A percentile compares a stretch with the other conserved stretches of the same genome.
These are phyloP conservation scores for Botrytis aclada DNA, from an alignment of 2,329 filamentous ascomycete species.

Conservation along the genomic window DNA sequence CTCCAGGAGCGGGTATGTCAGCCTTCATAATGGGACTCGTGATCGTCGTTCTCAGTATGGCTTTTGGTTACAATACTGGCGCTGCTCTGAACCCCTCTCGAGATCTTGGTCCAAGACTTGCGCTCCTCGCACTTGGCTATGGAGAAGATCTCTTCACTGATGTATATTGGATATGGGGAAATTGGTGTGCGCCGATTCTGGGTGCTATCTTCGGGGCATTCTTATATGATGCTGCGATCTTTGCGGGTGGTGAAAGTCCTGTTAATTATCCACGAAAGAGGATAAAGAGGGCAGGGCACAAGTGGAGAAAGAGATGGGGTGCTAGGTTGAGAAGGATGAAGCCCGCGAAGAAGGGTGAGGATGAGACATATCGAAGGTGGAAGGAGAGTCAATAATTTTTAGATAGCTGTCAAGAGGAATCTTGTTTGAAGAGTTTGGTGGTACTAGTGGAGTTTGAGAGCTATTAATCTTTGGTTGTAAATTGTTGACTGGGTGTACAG, in stretches of 20 bases:
- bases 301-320: slow-evolving; percentile 42
- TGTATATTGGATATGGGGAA: slow-evolving; percentile 44
- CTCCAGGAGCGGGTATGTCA: slow-evolving; percentile 50
- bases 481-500: not conserved
- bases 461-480: not conserved
- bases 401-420: not conserved
- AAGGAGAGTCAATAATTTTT: not conserved
- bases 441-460: not conserved
- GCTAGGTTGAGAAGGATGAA: slow-evolving; percentile 22
- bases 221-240: slow-evolving; percentile 51
- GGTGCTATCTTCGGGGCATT: slow-evolving; percentile 46
- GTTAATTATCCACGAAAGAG: slow-evolving; percentile 49
- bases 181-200: slow-evolving; percentile 41
- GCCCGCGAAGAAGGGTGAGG: slow-evolving; percentile 1
- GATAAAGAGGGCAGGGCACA: slow-evolving; percentile 43
- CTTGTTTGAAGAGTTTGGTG: not conserved
- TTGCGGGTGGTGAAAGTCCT: slow-evolving; percentile 49
- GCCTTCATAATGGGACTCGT: slow-evolving; percentile 48
- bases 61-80: slow-evolving; percentile 48
- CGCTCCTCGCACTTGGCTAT: slow-evolving; percentile 45
- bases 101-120: slow-evolving; percentile 50
- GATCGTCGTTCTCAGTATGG: slow-evolving; percentile 39
- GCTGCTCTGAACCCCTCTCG: slow-evolving; percentile 48
- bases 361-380: slow-evolving; percentile 4
- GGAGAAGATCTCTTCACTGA: slow-evolving; percentile 42